Base-by-base conservation (phyloP, 2,329 filamentous ascomycete species). In the Pseudonectria buxi region DNA sequence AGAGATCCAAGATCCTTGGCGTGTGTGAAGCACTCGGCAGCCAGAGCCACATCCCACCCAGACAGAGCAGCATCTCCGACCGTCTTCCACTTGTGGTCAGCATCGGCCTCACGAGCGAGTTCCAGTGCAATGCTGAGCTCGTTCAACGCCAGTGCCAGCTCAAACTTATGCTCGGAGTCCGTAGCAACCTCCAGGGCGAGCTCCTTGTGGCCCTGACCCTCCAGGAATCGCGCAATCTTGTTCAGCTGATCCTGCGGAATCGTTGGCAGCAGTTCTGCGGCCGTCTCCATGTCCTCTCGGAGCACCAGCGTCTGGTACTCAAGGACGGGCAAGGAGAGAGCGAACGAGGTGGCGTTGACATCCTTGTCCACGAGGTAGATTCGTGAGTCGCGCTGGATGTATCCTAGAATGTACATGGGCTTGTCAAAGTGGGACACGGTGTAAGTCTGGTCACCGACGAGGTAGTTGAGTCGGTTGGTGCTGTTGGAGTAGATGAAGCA, bases 401-500 rank as follows among this genome's bases (percentile, higher is more conserved):
- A 98, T 32, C 92, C 90, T 18, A 98, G 75, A 16, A 95, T 76
- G 63, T 96, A 98, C 81, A 94, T 88, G 16, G 88, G 79, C 58
- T 89, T 83, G 63, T 98, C 92, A 55, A 95, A 96, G 65, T 96
- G 90, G 10, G 89, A 92, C 47, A 98, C 85, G 4, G 90, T 95
- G 71, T 96, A 95, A 11, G 88, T 94, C 67, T 96, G 89, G 64
- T 96, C 92, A 47, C 92, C 92, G 11, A 98, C 90, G 14, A 98
- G 78, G 67, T 96, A 96, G 71, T 96, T 96, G 41, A 98, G 72
- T 43, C 92, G 85, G 71, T 96, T 95, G 9, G 89, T 94, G 61
- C 76, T 85, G 72, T 94, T 96, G 36, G 92, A 95, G 74, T 96
- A 98, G 60, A 96, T 89, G 72, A 98, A 95, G 69, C 90, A 95